These are phyloP conservation scores for Podaxis pistillaris DNA, from an alignment of 768 basidiomycete genomes.

Conservation along the genomic window DNA sequence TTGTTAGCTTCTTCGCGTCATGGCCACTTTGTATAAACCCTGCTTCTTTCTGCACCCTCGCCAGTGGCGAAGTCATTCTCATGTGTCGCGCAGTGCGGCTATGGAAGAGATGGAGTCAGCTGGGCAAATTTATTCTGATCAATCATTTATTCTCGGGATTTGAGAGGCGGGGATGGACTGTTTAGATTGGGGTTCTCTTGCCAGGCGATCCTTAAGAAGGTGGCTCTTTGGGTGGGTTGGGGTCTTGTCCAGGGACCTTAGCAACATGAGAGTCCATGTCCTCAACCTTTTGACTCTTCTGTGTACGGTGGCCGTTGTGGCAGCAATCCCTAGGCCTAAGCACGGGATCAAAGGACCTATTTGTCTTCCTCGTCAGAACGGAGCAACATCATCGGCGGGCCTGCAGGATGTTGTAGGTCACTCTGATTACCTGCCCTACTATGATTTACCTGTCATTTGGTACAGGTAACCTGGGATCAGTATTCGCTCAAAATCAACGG, in stretches of 20 bases:
- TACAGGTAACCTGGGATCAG: constrained; percentile 44
- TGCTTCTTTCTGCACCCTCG: constrained; percentile 1
- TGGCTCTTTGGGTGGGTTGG: neutral
- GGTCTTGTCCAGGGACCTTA: neutral
- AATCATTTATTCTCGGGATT: neutral
- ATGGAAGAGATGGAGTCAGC: constrained; percentile 5
- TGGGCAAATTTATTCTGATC: constrained; percentile 6
- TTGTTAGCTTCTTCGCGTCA: neutral
- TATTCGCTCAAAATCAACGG: constrained; percentile 43
- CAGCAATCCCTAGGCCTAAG: constrained; percentile 18
- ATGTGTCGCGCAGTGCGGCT: neutral
- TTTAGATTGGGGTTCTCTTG: neutral
- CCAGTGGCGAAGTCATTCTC: neutral
- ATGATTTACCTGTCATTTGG: neutral
- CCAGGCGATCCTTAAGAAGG: constrained; percentile 4
- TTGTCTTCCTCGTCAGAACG: constrained; percentile 1
- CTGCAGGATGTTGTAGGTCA: constrained; percentile 1
- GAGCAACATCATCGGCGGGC: neutral
- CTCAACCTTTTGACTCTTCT: constrained; percentile 23
- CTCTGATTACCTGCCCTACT: too few species aligned
- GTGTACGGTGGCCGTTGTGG: constrained; percentile 19
- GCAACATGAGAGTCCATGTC: constrained; percentile 23
- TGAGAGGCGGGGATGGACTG: neutral
- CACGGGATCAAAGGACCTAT: neutral
- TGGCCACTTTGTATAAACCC: neutral